phyloP scores from a whole-genome alignment of 805 yeast genomes.

The Sungouiella blattae region DNA sequence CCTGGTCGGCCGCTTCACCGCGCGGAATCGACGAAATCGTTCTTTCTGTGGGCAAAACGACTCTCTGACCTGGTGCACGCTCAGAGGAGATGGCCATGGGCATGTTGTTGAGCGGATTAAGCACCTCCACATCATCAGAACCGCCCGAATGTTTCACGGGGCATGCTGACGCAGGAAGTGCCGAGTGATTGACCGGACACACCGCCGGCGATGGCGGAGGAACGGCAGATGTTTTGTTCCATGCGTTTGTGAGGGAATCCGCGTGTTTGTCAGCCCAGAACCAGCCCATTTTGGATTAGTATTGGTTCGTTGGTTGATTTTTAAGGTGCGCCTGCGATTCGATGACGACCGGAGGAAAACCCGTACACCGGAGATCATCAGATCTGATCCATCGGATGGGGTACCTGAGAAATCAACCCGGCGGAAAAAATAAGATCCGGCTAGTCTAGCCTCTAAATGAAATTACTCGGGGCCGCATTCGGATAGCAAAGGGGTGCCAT shows the following conservation, averaged over 20 bases:
- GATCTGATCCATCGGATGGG: too few species aligned
- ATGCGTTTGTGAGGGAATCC: background rate
- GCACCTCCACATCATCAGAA: constrained; percentile 23
- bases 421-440: too few species aligned
- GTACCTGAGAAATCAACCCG: too few species aligned
- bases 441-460: too few species aligned
- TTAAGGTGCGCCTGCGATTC: too few species aligned
- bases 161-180: constrained; percentile 12
- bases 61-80: constrained; percentile 74
- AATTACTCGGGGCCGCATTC: too few species aligned
- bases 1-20: constrained; percentile 60
- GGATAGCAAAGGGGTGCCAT: too few species aligned
- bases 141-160: constrained; percentile 10
- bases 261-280: constrained; percentile 66
- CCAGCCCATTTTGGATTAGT: constrained; percentile 68
- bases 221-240: background rate
- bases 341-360: too few species aligned
- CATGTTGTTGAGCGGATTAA: constrained; percentile 89
- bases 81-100: constrained; percentile 67
- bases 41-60: constrained; percentile 77
- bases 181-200: constrained; percentile 14
- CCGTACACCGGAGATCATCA: too few species aligned
- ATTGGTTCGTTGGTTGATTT: background rate
- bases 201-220: constrained; percentile 12
- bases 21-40: constrained; percentile 84